A percentile compares a stretch with the other conserved stretches of the same genome.
phyloP scores from a whole-genome alignment of 108 stramenopile genomes.

The Seminavis robusta region DNA sequence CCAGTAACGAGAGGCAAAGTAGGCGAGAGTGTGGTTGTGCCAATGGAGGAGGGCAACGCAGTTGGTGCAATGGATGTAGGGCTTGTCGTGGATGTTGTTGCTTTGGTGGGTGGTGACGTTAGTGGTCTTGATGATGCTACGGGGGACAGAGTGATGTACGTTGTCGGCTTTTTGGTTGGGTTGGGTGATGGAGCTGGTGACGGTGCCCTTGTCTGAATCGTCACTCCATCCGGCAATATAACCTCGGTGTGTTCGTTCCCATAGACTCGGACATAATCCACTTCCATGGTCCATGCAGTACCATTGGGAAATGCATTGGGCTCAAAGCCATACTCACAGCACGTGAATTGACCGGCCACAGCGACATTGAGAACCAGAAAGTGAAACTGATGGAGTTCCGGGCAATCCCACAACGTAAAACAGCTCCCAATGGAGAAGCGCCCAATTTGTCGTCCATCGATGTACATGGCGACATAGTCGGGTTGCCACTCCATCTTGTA shows the following conservation, averaged over 20 bases:
- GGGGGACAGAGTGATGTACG: too few relatives aligned
- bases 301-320: conserved; percentile 10
- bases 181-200: too few relatives aligned
- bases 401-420: conserved; percentile 4
- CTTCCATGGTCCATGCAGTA: conserved; percentile 9
- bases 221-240: too few relatives aligned
- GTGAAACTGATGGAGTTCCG: conserved; percentile 13
- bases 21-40: too few relatives aligned
- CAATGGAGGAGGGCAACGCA: too few relatives aligned
- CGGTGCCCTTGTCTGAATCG: too few relatives aligned
- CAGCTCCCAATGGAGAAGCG: conserved; percentile 11
- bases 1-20: too few relatives aligned
- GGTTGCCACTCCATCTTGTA: conserved; percentile 16
- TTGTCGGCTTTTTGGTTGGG: too few relatives aligned
- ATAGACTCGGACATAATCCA: conserved; percentile 12
- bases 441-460: conserved; percentile 11
- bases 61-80: too few relatives aligned
- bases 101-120: too few relatives aligned
- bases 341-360: conserved; percentile 15
- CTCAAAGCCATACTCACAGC: background rate
- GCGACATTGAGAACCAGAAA: conserved; percentile 13
- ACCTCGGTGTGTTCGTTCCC: conserved; percentile 8
- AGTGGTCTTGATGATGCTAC: too few relatives aligned
- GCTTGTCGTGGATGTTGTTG: too few relatives aligned
- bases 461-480: background rate